phyloP scores from a whole-genome alignment of 192 early-diverging fungal species.

The Entomortierella chlamydospora region DNA sequence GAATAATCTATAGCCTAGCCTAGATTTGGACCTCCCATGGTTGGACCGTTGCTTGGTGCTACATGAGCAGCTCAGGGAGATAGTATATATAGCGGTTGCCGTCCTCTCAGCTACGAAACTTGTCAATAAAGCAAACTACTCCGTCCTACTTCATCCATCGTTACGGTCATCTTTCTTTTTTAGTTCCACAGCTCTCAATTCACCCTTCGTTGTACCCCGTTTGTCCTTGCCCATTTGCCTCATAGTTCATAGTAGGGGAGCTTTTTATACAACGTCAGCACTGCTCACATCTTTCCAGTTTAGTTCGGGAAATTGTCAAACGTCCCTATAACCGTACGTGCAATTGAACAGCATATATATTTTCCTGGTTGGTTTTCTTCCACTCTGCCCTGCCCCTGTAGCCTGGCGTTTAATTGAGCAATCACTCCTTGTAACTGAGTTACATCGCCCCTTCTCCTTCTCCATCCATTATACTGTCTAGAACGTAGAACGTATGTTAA shows the following conservation, averaged over 20 bases:
- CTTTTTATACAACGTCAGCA: not conserved
- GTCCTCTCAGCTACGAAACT: not conserved
- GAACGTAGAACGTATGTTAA: too few species aligned
- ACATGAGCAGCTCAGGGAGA: not conserved
- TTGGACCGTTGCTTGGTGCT: not conserved
- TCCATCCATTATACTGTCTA: not conserved
- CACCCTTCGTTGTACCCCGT: not conserved
- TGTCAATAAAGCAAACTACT: not conserved
- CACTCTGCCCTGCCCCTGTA: slow-evolving; percentile 5
- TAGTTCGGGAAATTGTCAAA: not conserved
- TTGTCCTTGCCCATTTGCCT: not conserved
- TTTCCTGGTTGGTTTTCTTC: not conserved
- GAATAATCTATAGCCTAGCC: not conserved
- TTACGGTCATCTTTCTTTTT: not conserved
- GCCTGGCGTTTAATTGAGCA: not conserved
- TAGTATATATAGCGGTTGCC: not conserved
- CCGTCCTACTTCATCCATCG: not conserved
- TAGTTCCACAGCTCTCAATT: not conserved
- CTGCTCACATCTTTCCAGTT: not conserved
- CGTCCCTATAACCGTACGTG: not conserved
- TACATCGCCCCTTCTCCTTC: not conserved
- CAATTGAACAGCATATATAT: not conserved
- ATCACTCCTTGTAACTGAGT: slow-evolving; percentile 14
- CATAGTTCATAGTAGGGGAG: not conserved
- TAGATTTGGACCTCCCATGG: not conserved